phyloP scores from a whole-genome alignment of 345 rosid genomes.

The Heritiera littoralis region DNA sequence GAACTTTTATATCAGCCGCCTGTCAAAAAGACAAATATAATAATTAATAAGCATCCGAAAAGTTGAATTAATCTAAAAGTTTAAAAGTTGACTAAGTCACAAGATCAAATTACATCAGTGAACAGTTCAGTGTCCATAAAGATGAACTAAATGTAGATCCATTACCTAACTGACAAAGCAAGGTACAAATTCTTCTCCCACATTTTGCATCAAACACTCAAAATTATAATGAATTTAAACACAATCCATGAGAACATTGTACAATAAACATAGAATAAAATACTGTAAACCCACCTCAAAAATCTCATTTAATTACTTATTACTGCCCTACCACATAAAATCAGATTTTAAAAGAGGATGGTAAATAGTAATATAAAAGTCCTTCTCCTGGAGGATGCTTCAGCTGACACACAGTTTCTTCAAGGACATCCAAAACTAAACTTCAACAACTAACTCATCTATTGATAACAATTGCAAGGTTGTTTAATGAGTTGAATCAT shows the following conservation, averaged over 20 bases:
- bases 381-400: neutral
- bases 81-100: neutral
- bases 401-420: neutral
- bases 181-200: neutral
- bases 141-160: neutral
- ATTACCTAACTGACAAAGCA: neutral
- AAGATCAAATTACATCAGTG: neutral
- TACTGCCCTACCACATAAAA: neutral
- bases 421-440: neutral
- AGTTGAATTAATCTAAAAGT: neutral
- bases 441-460: neutral
- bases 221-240: neutral
- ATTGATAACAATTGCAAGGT: neutral
- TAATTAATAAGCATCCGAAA: neutral
- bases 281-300: neutral
- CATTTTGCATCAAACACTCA: slow-evolving; percentile 6
- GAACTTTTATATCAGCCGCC: slow-evolving; percentile 95
- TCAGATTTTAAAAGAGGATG: neutral
- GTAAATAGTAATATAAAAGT: neutral
- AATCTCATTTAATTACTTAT: neutral
- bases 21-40: slow-evolving; percentile 29
- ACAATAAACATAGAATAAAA: neutral
- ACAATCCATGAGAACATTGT: neutral
- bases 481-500: neutral
- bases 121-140: neutral